Evolutionary conservation across 1,284 basidiomycete genomes (phyloP).

Genomic region (Sporisorium reilianum): DNA sequence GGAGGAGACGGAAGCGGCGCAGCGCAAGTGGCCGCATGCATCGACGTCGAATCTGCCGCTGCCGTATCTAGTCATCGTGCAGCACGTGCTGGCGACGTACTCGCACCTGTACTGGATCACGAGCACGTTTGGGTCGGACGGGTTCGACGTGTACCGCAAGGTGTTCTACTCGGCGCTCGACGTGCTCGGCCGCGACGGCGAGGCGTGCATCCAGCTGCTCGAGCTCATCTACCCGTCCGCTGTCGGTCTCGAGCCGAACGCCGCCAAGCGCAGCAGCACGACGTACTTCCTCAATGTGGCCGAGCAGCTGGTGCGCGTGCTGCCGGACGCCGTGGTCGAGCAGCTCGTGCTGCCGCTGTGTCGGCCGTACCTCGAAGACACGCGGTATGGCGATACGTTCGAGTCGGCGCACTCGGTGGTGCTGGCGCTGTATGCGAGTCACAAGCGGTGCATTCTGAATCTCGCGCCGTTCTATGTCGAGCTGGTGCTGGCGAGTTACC

Average conservation of each 20-base stretch:
- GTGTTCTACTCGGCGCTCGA: slow-evolving; percentile 66
- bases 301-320: slow-evolving; percentile 59
- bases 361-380: slow-evolving; percentile 58
- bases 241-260: slow-evolving; percentile 25
- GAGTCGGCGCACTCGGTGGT: slow-evolving; percentile 67
- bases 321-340: slow-evolving; percentile 63
- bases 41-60: slow-evolving; percentile 58
- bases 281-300: slow-evolving; percentile 64
- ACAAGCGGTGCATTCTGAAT: slow-evolving; percentile 51
- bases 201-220: slow-evolving; percentile 53
- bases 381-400: slow-evolving; percentile 60
- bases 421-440: slow-evolving; percentile 53
- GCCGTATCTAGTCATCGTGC: slow-evolving; percentile 52
- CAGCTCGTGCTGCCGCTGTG: slow-evolving; percentile 54
- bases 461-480: slow-evolving; percentile 65
- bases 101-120: slow-evolving; percentile 64
- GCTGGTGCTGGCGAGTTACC: slow-evolving; percentile 52
- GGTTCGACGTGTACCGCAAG: slow-evolving; percentile 64
- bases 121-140: slow-evolving; percentile 61
- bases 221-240: slow-evolving; percentile 32
- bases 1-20: slow-evolving; percentile 19
- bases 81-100: slow-evolving; percentile 53
- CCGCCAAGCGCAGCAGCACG: slow-evolving; percentile 32
- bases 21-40: slow-evolving; percentile 43
- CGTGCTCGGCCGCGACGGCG: slow-evolving; percentile 61